Base-by-base conservation (phyloP, 805 yeast genomes). In the Suhomyces pyralidae region DNA sequence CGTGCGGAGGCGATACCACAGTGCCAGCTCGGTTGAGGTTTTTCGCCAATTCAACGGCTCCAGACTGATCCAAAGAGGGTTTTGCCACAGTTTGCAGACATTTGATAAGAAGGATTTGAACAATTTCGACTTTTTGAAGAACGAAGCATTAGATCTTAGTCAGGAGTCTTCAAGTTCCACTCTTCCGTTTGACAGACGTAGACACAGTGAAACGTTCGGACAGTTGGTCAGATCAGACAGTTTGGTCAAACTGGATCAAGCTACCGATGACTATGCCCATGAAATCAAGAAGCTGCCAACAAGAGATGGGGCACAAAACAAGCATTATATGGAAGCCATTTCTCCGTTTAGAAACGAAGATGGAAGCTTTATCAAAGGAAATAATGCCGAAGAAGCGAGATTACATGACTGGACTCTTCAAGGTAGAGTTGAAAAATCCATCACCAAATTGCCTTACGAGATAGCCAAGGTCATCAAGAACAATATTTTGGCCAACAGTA, bases 401-500 rank as follows among this genome's bases (percentile, higher is more conserved):
- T 68, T 85, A 5, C 80, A 84, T 58, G 81, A 81, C 0, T 69
- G 70, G 20, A 89, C 96, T 0, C 53, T 83, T 4, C 58, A 64
- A 45, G 96, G 86, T 0, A 74, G 84, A 53, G 76, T 78, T 9
- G 81, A 80, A 43, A 76, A 83, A 48, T 61, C 66, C 2, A 84
- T 82, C 49, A 65, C 85, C 5, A 68, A 67, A 48, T 63, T 91
- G 15, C 96, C 96, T 0, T 69, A 70, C 1, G 70, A 63, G 3
- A 73, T 91, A 3, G 70, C 90, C 1, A 73, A 78, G 34, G 78
- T 80, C 0, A 86, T 91, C 42, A 79, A 82, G 55, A 80, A 86
- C 58, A 80, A 88, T 60, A 85, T 91, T 51, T 61, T 86, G 51
- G 72, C 80, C 7, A 67, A 76, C n/a, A 77, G 83, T 46, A 69